Percentiles rank a stretch among this genome's conserved stretches.
Conservation (phyloP, 2,329 filamentous ascomycete genomes). For the Sporothrix sp. region DNA sequence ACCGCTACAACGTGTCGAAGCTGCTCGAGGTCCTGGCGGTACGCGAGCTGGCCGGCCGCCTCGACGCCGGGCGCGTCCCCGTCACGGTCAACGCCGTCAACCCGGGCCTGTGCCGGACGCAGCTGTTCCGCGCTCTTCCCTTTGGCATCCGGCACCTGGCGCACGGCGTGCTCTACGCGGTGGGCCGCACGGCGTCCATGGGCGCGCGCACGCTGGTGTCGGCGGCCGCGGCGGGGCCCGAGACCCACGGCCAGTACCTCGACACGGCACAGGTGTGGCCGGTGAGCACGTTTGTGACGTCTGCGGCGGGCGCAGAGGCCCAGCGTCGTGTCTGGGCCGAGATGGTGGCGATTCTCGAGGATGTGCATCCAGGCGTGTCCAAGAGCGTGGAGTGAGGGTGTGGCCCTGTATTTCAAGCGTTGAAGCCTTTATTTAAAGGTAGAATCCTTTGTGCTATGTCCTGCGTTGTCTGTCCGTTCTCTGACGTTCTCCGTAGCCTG, state of each 20-base stretch:
- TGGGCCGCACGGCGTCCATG: constrained; percentile 30
- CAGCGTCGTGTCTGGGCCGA: constrained; percentile 34
- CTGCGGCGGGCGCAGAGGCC: constrained; percentile 28
- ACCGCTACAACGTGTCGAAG: constrained; percentile 30
- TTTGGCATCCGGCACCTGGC: constrained; percentile 23
- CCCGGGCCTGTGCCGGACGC: constrained; percentile 33
- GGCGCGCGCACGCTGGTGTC: constrained; percentile 31
- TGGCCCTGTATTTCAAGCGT: background rate
- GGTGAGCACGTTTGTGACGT: constrained; percentile 26
- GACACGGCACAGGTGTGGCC: constrained; percentile 24
- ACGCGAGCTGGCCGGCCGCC: constrained; percentile 27
- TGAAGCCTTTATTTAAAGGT: background rate
- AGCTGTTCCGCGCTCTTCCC: constrained; percentile 28
- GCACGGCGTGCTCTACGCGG: constrained; percentile 12
- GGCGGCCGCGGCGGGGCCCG: constrained; percentile 28
- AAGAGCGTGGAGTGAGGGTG: constrained; percentile 19
- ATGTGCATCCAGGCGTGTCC: constrained; percentile 31
- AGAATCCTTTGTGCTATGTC: background rate
- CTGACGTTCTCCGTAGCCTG: too few relatives aligned
- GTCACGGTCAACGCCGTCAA: constrained; percentile 31
- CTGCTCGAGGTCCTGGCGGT: constrained; percentile 25
- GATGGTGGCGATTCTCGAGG: constrained; percentile 33
- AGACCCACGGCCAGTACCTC: constrained; percentile 34
- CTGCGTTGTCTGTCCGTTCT: too few relatives aligned
- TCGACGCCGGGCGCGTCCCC: constrained; percentile 23